These are phyloP conservation scores for Penicillium egyptiacum DNA, from an alignment of 495 filamentous ascomycete genomes.

Conservation along the genomic window DNA sequence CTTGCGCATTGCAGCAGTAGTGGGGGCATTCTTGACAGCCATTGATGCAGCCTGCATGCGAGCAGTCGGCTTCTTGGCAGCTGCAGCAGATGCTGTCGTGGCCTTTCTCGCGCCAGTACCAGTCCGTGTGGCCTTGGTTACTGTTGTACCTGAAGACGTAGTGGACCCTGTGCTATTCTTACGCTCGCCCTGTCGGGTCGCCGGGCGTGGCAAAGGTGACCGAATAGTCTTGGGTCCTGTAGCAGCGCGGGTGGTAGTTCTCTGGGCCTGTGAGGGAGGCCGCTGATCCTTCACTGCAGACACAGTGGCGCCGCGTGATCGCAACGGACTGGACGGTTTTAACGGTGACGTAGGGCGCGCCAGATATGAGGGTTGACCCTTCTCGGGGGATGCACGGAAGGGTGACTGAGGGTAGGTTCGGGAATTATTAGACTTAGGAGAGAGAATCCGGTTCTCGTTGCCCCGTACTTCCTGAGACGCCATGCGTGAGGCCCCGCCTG, in stretches of 20 bases:
- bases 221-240: slow-evolving; percentile 32
- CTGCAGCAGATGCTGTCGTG: slow-evolving; percentile 47
- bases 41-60: slow-evolving; percentile 36
- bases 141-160: slow-evolving; percentile 55
- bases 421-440: slow-evolving; percentile 79
- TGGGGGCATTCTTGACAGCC: slow-evolving; percentile 38
- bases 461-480: slow-evolving; percentile 50
- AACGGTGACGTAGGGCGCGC: slow-evolving; percentile 55
- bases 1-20: slow-evolving; percentile 36
- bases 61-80: slow-evolving; percentile 45
- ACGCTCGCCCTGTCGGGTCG: slow-evolving; percentile 48
- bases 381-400: slow-evolving; percentile 45
- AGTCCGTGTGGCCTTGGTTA: slow-evolving; percentile 55
- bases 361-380: slow-evolving; percentile 49
- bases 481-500: slow-evolving; percentile 45
- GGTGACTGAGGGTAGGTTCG: slow-evolving; percentile 64
- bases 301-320: slow-evolving; percentile 42
- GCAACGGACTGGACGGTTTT: slow-evolving; percentile 52
- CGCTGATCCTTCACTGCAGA: slow-evolving; percentile 31
- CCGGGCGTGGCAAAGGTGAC: slow-evolving; percentile 39
- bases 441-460: slow-evolving; percentile 62
- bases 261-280: slow-evolving; percentile 35
- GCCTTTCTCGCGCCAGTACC: slow-evolving; percentile 49
- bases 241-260: slow-evolving; percentile 32
- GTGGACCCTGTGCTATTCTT: slow-evolving; percentile 47